Evolutionary conservation across 2,329 filamentous ascomycete genomes (phyloP).

Genomic region (Zymoseptoria passerinii): DNA sequence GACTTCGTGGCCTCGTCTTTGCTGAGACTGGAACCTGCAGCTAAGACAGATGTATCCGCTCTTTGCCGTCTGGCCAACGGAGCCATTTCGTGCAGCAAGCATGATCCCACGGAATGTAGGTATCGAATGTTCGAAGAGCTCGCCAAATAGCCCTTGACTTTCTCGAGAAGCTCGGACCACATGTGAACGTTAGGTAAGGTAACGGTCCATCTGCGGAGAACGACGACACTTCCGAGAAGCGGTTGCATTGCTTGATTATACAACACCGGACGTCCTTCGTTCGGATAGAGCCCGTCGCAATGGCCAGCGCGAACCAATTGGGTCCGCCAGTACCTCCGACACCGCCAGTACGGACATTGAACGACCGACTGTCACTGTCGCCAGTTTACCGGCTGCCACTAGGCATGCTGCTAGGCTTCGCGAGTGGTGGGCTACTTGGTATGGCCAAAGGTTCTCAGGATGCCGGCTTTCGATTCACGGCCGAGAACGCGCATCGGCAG

Average conservation of each 20-base stretch:
- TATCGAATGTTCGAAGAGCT: not conserved
- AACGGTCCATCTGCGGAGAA: conserved; percentile 1
- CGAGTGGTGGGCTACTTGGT: conserved; percentile 27
- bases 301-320: not conserved
- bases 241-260: not conserved
- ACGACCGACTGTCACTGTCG: conserved; percentile 27
- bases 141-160: not conserved
- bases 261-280: not conserved
- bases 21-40: conserved; percentile 14
- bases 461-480: conserved; percentile 70
- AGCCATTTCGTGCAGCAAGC: conserved; percentile 12
- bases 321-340: not conserved
- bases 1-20: conserved; percentile 1
- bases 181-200: not conserved
- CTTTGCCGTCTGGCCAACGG: conserved; percentile 6
- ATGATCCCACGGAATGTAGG: conserved; percentile 4
- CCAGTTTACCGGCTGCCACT: conserved; percentile 27
- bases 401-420: conserved; percentile 18
- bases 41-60: conserved; percentile 19
- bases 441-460: conserved; percentile 26
- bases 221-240: not conserved
- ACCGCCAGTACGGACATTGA: conserved; percentile 7
- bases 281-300: not conserved
- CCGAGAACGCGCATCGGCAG: conserved; percentile 91
- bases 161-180: not conserved